Base-by-base conservation (phyloP, 495 filamentous ascomycete genomes). In the Thermothielavioides terrestris region DNA sequence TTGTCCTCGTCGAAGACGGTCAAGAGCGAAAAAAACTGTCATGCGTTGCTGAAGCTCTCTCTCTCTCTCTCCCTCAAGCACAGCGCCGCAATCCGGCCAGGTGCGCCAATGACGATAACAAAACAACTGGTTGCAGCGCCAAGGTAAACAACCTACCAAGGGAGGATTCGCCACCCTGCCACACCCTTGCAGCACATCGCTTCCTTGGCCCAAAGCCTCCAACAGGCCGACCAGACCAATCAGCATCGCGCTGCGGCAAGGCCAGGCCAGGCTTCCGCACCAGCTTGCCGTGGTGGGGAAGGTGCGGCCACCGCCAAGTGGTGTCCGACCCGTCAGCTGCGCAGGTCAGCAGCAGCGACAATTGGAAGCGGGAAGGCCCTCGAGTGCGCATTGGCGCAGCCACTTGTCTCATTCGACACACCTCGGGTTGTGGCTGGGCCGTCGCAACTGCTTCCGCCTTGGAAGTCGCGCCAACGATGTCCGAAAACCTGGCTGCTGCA, bases 381-480 rank as follows among this genome's bases (percentile, higher is more conserved):
- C 21, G 39, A 40, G 50, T 47, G 50, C 50, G 42, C 50, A 53
- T 53, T 38, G 36, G 50, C 50, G 42, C 50, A 46, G 15, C 42
- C 36, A 18, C 20, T 20, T 53, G 23, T 15, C 20, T 34, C 25
- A 5, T 15, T 18, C n/a, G 10, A 5, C 34, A 26, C 25, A 39
- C 23, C 23, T 15, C 35, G 34, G 28, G 17, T 11, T 26, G 18
- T 37, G n/a, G 6, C 2, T 0, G 26, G 36, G 46, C n/a, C n/a
- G n/a, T 49, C 41, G 36, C 46, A 49, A 25, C 25, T 41, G 46
- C 20, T 22, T 12, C 35, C 44, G 14, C 10, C 26, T 27, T 15
- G n/a, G 25, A 23, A 37, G 41, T 41, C 46, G 34, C 25, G 20
- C 46, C 20, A 37, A 32, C 26, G 2, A 6, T 35, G 17, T 6